Base-by-base conservation (phyloP, 23 red algal genomes). In the Gracilaria domingensis region DNA sequence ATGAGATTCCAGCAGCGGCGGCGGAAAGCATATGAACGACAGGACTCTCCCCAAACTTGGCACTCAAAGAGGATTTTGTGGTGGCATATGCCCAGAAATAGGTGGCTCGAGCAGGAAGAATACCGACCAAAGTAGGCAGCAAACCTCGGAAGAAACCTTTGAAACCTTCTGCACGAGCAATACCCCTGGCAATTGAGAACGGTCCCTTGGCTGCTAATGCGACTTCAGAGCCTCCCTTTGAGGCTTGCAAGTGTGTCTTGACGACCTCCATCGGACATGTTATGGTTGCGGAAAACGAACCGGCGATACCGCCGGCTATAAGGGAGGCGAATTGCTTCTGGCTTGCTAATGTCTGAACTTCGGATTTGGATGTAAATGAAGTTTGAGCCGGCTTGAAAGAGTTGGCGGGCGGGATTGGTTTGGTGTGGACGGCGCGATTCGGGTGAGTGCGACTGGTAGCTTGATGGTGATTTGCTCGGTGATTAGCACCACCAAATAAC, bases 31-130 rank as follows among this genome's bases (percentile, higher is more conserved):
- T 91, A 54, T 99, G 97, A 47, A 95, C 91, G 20, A 93, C 62
- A 30, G 97, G 88, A n/a, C 82, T 87, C 69, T 92, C 90, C 8
- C 96, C 96, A 42, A 95, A 91, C 23, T 76, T 51, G 44, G 66
- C 51, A 34, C 75, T 47, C 45, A 96, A 49, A 35, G 82, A 72
- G n/a, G 90, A 83, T 78, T 99, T 99, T 39, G 79, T 91, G 4
- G 97, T 99, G 17, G 97, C 57, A 83, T 99, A 99, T 55, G 97
- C 97, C 97, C 97, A 99, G 83, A 99, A 99, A 72, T 99, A 99
- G 67, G 94, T 94, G 76, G 90, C 88, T 24, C 97, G 85, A 26
- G 97, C 93, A 24, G 97, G 97, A 38, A 99, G 83, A 66, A 99
- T 95, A 50, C 97, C 97, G 21, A 99, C 61, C 34, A 99, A 53